Evolutionary conservation across 805 yeast genomes (phyloP), one percentile per base, ranked within the genome.

Genomic region (Metschnikowia sp.): DNA sequence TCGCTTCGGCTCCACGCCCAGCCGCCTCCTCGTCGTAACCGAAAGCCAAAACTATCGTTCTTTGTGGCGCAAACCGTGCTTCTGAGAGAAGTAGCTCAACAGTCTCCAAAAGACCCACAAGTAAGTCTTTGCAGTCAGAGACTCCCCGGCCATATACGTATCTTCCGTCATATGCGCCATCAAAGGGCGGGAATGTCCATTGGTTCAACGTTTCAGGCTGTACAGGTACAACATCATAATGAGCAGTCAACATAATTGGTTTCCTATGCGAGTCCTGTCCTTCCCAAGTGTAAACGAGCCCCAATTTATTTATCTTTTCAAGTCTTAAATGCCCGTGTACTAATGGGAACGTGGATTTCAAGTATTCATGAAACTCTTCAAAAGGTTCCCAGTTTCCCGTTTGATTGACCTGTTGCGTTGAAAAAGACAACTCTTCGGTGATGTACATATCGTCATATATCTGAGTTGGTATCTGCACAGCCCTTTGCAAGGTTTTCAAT

Each of bases 141-240:
- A 53, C 63, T 2, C 75, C 75, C 44, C 75, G 60, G 9, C 75
- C 75, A 47, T 59, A 68, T 13, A 68, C 39, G 41, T 44, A 55
- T 32, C 59, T 57, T 2, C 88, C 90, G 56, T 88, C 95, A 59
- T 70, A 86, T 56, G 76, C 69, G 1, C 68, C 76, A 3, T 53
- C 66, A 48, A 81, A 85, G 2, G 96, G 95, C 10, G 82, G 83
- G 59, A 79, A 72, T 0, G 68, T 66, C 95, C 95, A 88, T 47
- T 78, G 70, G 28, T 60, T 64, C 44, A 73, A 63, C 0, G 89
- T 81, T 30, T 75, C 77, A 11, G 64, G 61, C 55, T 82, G 86
- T 9, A 86, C 84, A 1, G 96, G 95, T 22, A 88, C 96, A 4
- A 84, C 88, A 58, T 87, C 95, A 62, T 80, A 85, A 61, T 88